Conservation (phyloP, 257 asterid genomes). For the Petrea volubilis region DNA sequence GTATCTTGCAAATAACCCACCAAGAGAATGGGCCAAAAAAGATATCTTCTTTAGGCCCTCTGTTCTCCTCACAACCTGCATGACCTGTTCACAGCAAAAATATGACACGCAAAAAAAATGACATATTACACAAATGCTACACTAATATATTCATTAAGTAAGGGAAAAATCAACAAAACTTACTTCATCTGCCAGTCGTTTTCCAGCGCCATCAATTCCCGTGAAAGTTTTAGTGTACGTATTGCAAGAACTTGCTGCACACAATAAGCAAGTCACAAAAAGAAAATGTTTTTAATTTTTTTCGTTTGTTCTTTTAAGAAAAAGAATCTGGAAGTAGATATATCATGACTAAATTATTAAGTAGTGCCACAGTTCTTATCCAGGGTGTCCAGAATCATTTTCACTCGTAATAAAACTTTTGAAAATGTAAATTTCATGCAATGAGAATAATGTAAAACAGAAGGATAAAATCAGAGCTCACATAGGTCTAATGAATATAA, state of each 20-base stretch:
- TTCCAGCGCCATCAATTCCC: constrained; percentile 92
- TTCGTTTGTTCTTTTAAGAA: too few species aligned
- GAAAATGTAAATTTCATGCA: not conserved
- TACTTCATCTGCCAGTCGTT: constrained; percentile 94
- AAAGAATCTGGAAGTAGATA: too few species aligned
- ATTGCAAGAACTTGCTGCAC: constrained; percentile 90
- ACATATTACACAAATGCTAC: not conserved
- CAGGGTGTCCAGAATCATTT: not conserved
- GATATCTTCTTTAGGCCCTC: constrained; percentile 76
- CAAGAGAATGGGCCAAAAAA: constrained; percentile 95
- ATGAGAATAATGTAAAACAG: not conserved
- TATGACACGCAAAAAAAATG: not conserved
- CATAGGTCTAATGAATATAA: constrained; percentile 15
- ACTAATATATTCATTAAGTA: not conserved
- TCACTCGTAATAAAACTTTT: not conserved
- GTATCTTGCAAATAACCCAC: constrained; percentile 91
- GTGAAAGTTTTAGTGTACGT: constrained; percentile 82
- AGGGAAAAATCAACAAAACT: constrained; percentile 28
- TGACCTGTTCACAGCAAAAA: constrained; percentile 50
- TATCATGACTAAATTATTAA: not conserved
- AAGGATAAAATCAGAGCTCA: not conserved
- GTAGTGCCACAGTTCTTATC: not conserved
- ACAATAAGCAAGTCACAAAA: constrained; percentile 28
- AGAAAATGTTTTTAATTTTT: not conserved
- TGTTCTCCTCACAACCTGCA: constrained; percentile 59